Percentiles rank a stretch among this genome's conserved stretches.
Conservation (phyloP, 176 grass and related monocot species). For the Elymus sibiricus region DNA sequence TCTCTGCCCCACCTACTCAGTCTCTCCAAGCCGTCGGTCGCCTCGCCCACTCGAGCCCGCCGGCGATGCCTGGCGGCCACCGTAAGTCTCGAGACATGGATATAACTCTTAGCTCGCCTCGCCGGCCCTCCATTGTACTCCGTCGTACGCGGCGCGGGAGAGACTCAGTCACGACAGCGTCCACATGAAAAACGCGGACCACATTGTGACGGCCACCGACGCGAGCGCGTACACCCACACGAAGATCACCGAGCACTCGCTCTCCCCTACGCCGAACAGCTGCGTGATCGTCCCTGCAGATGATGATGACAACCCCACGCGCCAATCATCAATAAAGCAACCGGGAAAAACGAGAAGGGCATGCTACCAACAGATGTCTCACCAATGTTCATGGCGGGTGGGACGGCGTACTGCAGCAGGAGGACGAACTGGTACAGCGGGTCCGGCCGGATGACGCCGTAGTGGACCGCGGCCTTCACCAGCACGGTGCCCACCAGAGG, state of each 20-base stretch:
- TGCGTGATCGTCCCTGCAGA: constrained; percentile 72
- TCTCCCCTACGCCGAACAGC: constrained; percentile 74
- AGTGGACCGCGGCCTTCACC: constrained; percentile 44
- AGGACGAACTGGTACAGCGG: constrained; percentile 91
- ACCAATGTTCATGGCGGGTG: constrained; percentile 92
- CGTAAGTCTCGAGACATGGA: not conserved
- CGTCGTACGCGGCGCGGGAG: not conserved
- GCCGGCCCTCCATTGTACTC: not conserved
- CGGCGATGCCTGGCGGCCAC: not conserved
- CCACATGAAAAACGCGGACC: constrained; percentile 95
- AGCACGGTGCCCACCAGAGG: constrained; percentile 55
- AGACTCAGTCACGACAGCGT: constrained; percentile 32
- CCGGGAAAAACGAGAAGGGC: not conserved
- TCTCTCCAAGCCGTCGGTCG: not conserved
- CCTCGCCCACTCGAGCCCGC: not conserved
- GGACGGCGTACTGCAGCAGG: constrained; percentile 78
- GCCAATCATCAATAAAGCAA: not conserved
- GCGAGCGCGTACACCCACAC: constrained; percentile 76
- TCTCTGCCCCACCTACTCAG: not conserved
- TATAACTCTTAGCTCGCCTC: not conserved
- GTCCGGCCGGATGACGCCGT: constrained; percentile 61
- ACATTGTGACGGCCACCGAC: constrained; percentile 67
- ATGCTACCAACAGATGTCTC: not conserved
- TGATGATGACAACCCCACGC: too few species aligned
- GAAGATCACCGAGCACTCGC: constrained; percentile 90